These are phyloP conservation scores for Aspergillus alliaceus DNA, from an alignment of 2,329 filamentous ascomycete genomes.

Conservation along the genomic window DNA sequence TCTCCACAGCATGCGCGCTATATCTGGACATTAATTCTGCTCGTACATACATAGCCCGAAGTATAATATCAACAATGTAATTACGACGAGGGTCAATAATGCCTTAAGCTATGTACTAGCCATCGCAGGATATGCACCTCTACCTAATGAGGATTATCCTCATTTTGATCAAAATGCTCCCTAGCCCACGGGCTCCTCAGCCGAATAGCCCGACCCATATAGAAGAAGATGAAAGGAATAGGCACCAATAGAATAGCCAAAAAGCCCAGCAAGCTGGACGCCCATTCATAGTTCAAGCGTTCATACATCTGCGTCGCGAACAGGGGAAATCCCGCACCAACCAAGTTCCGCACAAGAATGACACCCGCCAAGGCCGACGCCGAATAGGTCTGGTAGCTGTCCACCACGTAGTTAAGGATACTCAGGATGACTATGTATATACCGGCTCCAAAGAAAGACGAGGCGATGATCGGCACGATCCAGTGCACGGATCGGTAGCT, in stretches of 20 bases:
- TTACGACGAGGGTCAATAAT: no score
- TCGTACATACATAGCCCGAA: no score
- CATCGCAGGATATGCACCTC: not conserved
- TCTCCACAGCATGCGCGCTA: no score
- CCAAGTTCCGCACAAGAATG: conserved; percentile 68
- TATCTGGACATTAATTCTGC: no score
- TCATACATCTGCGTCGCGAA: conserved; percentile 40
- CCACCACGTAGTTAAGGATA: conserved; percentile 73
- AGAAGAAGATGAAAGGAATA: conserved; percentile 42
- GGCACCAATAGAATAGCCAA: conserved; percentile 37
- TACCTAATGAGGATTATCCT: conserved; percentile 24
- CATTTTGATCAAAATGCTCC: conserved; percentile 29
- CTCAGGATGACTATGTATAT: conserved; percentile 73
- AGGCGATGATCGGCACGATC: conserved; percentile 67
- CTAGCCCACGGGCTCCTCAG: conserved; percentile 30
- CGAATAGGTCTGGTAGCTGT: conserved; percentile 69
- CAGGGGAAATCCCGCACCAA: conserved; percentile 33
- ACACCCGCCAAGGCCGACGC: conserved; percentile 75
- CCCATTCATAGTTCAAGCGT: conserved; percentile 38
- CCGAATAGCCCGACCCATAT: conserved; percentile 30
- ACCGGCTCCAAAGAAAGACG: conserved; percentile 65
- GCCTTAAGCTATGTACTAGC: not conserved
- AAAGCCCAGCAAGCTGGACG: conserved; percentile 39
- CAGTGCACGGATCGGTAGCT: conserved; percentile 62
- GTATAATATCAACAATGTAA: no score